Base-by-base conservation (phyloP, 345 rosid species). In the Cardamine occulta region DNA sequence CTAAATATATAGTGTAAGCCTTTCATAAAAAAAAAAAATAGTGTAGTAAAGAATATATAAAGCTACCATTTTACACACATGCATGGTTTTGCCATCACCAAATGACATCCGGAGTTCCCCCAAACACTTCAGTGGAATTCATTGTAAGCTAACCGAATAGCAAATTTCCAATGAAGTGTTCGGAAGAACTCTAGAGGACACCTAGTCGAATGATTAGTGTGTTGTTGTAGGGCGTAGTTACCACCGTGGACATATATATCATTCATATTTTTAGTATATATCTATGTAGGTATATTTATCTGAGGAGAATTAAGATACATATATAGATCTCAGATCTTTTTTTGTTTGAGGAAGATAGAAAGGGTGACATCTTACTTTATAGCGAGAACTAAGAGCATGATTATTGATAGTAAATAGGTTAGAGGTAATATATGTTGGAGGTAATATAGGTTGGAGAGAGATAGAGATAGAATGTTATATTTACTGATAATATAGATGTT, bases 31-130 rank as follows among this genome's bases (percentile, higher is more conserved):
- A 21, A 21, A 21, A 21, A 21, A 21, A 21, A 21, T 21, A 21
- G 23, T 21, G 1, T 51, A 63, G 21, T 14, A 14, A 32, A 70
- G 24, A 45, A n/a, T 37, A 19, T 4, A 6, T 45, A 37, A 31
- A 42, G 8, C 21, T 65, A 56, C 51, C 14, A 65, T 19, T 44
- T 57, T 39, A 67, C 32, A 56, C 2, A 34, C 14, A 32, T 34
- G 39, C 14, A 32, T 34, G 39, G 45, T 2, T 4, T 49, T 51
- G 28, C 29, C 21, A 68, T 61, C 63, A 69, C 70, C 51, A 68
- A 76, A 76, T 76, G 63, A n/a, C 48, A 61, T 61, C 70, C 49
- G 63, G 74, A 62, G 80, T 76, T 76, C 80, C 80, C 70, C 80
- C 74, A 76, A 76, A 76, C 80, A 76, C 75, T 76, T 76, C 74